These are phyloP conservation scores for Rhodotorula sp. DNA, from an alignment of 1,284 basidiomycete species.

Conservation along the genomic window DNA sequence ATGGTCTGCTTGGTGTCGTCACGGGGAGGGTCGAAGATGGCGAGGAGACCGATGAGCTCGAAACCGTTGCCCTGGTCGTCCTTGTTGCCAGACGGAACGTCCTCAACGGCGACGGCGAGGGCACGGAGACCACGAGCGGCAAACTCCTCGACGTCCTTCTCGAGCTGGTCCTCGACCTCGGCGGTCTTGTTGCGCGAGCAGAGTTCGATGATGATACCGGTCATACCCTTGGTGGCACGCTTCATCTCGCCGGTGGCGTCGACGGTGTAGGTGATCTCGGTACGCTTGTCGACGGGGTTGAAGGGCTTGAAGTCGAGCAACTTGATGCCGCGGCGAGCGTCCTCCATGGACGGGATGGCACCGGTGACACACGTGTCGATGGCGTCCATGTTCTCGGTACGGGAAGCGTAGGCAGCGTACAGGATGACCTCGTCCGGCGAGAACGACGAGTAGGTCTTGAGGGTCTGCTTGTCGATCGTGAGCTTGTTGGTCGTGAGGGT, in stretches of 20 bases:
- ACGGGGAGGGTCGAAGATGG: slow-evolving; percentile 97
- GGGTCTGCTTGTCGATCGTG: slow-evolving; percentile 89
- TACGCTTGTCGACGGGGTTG: slow-evolving; percentile 99
- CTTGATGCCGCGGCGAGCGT: slow-evolving; percentile 87
- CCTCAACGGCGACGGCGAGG: slow-evolving; percentile 92
- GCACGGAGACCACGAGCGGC: slow-evolving; percentile 95
- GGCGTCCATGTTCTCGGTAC: slow-evolving; percentile 98
- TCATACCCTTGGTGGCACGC: slow-evolving; percentile 99
- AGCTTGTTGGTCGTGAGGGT: slow-evolving; percentile 98
- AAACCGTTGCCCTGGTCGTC: slow-evolving; percentile 90
- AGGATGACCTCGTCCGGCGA: slow-evolving; percentile 91
- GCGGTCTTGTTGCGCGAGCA: slow-evolving; percentile 96
- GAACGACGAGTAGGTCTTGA: slow-evolving; percentile 78
- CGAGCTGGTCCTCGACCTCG: slow-evolving; percentile 83
- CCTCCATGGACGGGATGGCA: slow-evolving; percentile 63
- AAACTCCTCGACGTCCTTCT: slow-evolving; percentile 92
- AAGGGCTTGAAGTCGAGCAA: slow-evolving; percentile 98
- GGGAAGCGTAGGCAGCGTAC: slow-evolving; percentile 90
- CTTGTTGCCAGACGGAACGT: slow-evolving; percentile 68
- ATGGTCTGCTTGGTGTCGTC: slow-evolving; percentile 99
- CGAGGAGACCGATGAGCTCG: slow-evolving; percentile 92
- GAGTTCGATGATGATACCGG: slow-evolving; percentile 60
- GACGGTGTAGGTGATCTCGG: slow-evolving; percentile 96
- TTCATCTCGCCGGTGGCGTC: slow-evolving; percentile 89
- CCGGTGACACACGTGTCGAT: slow-evolving; percentile 82